Percentiles rank a stretch among this genome's conserved stretches.
phyloP scores from a whole-genome alignment of 2,329 filamentous ascomycete species.

The Bretziella fagacearum region DNA sequence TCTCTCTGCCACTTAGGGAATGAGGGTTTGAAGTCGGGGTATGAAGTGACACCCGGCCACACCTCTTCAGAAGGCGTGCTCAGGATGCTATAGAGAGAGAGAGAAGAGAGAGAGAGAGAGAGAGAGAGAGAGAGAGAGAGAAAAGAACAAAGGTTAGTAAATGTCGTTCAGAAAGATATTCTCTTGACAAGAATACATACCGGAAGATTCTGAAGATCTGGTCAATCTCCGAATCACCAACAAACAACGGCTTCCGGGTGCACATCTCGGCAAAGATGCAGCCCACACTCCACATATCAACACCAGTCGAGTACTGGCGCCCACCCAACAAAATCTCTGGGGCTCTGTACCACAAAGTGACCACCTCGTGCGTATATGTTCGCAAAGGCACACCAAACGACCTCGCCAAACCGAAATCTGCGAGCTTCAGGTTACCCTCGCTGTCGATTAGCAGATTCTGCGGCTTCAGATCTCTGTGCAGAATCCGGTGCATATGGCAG shows the following conservation, averaged over 20 bases:
- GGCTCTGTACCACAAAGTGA: conserved; percentile 83
- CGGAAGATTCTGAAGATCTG: conserved; percentile 46
- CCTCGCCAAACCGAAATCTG: conserved; percentile 75
- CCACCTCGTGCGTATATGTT: conserved; percentile 90
- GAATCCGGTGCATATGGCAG: conserved; percentile 73
- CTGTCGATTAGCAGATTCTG: conserved; percentile 78
- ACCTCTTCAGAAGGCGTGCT: conserved; percentile 67
- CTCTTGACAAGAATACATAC: conserved; percentile 22
- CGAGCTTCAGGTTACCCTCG: conserved; percentile 77
- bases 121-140: too few species aligned
- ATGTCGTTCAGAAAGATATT: neutral
- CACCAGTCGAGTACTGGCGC: conserved; percentile 80
- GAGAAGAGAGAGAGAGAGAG: too few species aligned
- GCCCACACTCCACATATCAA: conserved; percentile 91
- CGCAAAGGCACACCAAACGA: conserved; percentile 82
- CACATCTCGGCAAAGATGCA: conserved; percentile 97
- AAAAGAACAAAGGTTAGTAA: conserved; percentile 4
- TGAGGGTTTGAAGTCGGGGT: conserved; percentile 81
- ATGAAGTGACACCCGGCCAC: conserved; percentile 88
- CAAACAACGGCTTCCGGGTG: conserved; percentile 81
- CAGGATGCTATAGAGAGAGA: conserved; percentile 30
- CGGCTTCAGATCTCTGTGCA: conserved; percentile 79
- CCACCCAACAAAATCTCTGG: conserved; percentile 83
- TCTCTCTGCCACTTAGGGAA: conserved; percentile 84
- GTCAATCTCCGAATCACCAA: conserved; percentile 57